A percentile compares a stretch with the other conserved stretches of the same genome.
Evolutionary conservation across 1,139 yeast species (phyloP).

Genomic region (Saccharomyces hybrid): DNA sequence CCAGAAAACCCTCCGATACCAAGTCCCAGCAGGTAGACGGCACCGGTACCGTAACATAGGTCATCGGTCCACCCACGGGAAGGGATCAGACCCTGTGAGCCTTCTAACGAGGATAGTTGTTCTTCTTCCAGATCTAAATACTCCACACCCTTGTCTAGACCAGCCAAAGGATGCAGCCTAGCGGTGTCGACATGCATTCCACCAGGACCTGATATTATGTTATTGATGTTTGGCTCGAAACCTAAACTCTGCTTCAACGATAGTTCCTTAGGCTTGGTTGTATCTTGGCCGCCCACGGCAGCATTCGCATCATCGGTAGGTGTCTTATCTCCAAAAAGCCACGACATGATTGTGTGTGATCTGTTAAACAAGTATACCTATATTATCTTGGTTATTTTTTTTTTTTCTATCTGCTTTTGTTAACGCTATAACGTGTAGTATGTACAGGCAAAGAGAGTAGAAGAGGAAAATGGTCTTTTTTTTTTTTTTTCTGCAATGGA

Average conservation of each 20-base stretch:
- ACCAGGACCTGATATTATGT: not conserved
- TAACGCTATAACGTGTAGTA: not conserved
- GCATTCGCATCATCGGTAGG: constrained; percentile 18
- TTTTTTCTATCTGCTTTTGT: not conserved
- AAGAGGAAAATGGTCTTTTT: not conserved
- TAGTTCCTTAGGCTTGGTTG: constrained; percentile 20
- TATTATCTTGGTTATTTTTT: not conserved
- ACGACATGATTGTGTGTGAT: constrained; percentile 42
- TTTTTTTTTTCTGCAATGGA: not conserved
- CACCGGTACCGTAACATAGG: constrained; percentile 95
- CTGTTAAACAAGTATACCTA: not conserved
- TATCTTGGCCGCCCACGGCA: constrained; percentile 6
- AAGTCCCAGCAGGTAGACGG: constrained; percentile 75
- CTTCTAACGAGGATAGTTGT: constrained; percentile 64
- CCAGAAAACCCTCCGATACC: constrained; percentile 89
- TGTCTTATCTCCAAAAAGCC: constrained; percentile 54
- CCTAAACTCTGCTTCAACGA: constrained; percentile 21
- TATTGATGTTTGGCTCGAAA: not conserved
- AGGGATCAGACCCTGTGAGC: constrained; percentile 85
- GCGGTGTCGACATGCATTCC: constrained; percentile 25
- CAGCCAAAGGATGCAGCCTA: constrained; percentile 87
- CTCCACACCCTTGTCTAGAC: constrained; percentile 81
- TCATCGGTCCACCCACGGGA: constrained; percentile 97
- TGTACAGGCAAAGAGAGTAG: not conserved
- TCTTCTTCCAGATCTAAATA: constrained; percentile 87